Evolutionary conservation across 2,329 filamentous ascomycete species (phyloP).

Genomic region (Chaetomiaceae sp.): DNA sequence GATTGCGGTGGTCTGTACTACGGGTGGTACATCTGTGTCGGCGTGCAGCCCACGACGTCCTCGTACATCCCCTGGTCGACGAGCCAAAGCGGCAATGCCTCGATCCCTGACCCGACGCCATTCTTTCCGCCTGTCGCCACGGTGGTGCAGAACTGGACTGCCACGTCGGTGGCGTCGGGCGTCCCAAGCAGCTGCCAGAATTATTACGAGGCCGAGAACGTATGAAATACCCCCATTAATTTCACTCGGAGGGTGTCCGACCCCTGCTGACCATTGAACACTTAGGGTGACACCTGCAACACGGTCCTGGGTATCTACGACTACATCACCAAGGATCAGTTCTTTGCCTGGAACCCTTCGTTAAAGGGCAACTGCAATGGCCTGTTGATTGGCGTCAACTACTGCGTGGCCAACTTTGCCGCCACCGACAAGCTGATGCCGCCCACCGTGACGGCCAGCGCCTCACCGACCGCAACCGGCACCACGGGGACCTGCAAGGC

Average conservation of each 20-base stretch:
- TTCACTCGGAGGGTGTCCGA: too few species aligned
- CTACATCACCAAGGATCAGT: slow-evolving; percentile 24
- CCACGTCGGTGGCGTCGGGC: neutral
- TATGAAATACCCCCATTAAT: neutral
- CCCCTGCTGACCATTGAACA: too few species aligned
- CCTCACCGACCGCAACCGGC: slow-evolving; percentile 10
- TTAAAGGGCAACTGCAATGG: slow-evolving; percentile 26
- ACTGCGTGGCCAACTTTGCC: slow-evolving; percentile 22
- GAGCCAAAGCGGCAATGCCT: neutral
- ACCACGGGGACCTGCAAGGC: neutral
- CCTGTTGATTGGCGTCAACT: slow-evolving; percentile 23
- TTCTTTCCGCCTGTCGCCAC: neutral
- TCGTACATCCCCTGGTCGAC: neutral
- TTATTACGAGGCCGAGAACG: neutral
- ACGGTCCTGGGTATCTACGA: slow-evolving; percentile 11
- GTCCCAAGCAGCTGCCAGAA: neutral
- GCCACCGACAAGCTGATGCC: slow-evolving; percentile 15
- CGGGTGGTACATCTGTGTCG: slow-evolving; percentile 2
- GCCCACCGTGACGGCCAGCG: slow-evolving; percentile 15
- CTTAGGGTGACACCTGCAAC: slow-evolving; percentile 16
- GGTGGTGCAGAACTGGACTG: slow-evolving; percentile 1
- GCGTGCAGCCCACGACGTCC: neutral
- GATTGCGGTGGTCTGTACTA: neutral
- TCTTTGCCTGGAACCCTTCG: slow-evolving; percentile 29
- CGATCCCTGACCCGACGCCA: neutral